Evolutionary conservation across 192 early-diverging fungal genomes (phyloP).

Genomic region (Coemansia sp.): DNA sequence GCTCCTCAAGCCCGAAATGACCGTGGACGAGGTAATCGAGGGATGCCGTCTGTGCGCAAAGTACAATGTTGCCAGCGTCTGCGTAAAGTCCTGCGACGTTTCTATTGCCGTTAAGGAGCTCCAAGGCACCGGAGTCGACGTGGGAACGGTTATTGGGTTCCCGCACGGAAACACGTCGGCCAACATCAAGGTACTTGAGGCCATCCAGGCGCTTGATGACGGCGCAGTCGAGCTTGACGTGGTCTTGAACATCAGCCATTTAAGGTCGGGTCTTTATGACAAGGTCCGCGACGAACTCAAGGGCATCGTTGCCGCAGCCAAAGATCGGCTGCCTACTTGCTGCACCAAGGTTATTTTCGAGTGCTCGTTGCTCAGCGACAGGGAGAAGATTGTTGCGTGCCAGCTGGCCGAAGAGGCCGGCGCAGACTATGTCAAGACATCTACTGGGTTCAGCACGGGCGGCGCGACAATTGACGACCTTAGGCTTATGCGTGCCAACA

Average conservation of each 20-base stretch:
- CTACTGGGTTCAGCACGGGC: constrained; percentile 57
- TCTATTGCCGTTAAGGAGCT: constrained; percentile 44
- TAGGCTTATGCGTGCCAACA: constrained; percentile 53
- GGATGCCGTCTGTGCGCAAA: constrained; percentile 54
- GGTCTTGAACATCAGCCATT: constrained; percentile 57
- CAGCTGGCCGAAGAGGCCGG: constrained; percentile 47
- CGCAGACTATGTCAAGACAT: constrained; percentile 63
- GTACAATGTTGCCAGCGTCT: constrained; percentile 56
- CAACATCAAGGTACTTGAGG: constrained; percentile 55
- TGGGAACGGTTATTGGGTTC: constrained; percentile 61
- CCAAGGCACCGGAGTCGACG: constrained; percentile 47
- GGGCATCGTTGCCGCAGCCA: constrained; percentile 36
- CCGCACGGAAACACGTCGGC: constrained; percentile 58
- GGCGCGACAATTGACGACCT: constrained; percentile 56
- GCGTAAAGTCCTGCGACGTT: constrained; percentile 64
- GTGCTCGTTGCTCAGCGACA: constrained; percentile 56
- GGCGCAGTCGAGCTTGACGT: constrained; percentile 62
- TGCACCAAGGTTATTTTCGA: constrained; percentile 64
- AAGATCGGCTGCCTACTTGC: constrained; percentile 39
- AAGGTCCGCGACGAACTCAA: constrained; percentile 52
- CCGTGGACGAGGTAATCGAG: constrained; percentile 50
- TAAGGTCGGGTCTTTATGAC: constrained; percentile 47
- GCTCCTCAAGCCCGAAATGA: constrained; percentile 56
- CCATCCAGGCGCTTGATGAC: constrained; percentile 54
- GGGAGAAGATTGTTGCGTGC: constrained; percentile 54